Conservation (phyloP, 192 early-diverging fungal genomes). For the Phycomyces nitens region DNA sequence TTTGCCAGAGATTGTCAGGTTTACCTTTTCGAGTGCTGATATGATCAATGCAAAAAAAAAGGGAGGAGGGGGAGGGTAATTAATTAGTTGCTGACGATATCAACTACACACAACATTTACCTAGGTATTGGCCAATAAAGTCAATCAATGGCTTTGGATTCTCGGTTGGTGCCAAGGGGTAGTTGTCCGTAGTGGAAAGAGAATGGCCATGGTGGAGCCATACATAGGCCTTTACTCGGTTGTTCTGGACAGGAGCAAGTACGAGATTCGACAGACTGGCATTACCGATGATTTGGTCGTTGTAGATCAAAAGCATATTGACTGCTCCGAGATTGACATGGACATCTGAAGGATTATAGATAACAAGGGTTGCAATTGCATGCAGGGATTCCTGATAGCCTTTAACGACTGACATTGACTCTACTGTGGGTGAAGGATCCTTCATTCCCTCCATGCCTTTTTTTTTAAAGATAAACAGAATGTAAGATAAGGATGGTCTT, state of each 20-base stretch:
- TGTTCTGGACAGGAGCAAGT: slow-evolving; percentile 19
- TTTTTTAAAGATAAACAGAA: neutral
- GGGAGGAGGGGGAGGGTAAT: neutral
- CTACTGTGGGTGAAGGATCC: slow-evolving; percentile 29
- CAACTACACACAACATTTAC: slow-evolving; percentile 9
- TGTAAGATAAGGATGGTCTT: neutral
- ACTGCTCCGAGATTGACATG: slow-evolving; percentile 25
- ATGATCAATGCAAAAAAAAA: neutral
- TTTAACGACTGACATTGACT: slow-evolving; percentile 14
- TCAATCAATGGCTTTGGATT: slow-evolving; percentile 7
- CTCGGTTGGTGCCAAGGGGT: neutral
- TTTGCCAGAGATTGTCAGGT: slow-evolving; percentile 27
- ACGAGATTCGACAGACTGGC: slow-evolving; percentile 16
- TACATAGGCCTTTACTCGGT: neutral
- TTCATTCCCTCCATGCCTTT: slow-evolving; percentile 33
- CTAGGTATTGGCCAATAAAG: slow-evolving; percentile 24
- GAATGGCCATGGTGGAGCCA: slow-evolving; percentile 5
- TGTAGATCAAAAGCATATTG: slow-evolving; percentile 22
- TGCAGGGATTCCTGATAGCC: slow-evolving; percentile 26
- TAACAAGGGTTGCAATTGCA: slow-evolving; percentile 12
- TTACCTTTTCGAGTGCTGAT: slow-evolving; percentile 10
- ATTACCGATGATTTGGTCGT: slow-evolving; percentile 25
- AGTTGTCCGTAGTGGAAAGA: neutral
- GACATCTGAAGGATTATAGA: slow-evolving; percentile 35
- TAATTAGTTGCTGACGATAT: neutral